Conservation (phyloP, 2,329 filamentous ascomycete genomes). For the Ceratocystis diversiconidia region DNA sequence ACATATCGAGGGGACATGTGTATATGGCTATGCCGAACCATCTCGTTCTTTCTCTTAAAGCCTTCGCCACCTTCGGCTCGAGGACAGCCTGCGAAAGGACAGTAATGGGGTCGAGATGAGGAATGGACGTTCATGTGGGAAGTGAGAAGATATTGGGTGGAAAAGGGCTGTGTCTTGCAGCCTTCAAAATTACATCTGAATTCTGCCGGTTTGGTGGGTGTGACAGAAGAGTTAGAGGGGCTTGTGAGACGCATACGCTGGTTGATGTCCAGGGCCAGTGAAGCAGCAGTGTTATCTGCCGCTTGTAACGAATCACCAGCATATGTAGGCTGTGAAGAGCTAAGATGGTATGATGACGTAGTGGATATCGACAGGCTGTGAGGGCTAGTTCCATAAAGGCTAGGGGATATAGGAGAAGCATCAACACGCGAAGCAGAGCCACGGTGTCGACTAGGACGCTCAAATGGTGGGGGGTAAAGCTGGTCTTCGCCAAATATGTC, state of each 20-base stretch:
- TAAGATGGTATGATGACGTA: slow-evolving; percentile 13
- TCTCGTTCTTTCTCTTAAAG: slow-evolving; percentile 60
- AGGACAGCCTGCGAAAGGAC: slow-evolving; percentile 46
- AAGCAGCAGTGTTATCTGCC: background rate
- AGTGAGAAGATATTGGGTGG: slow-evolving; percentile 63
- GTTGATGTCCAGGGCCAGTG: slow-evolving; percentile 5
- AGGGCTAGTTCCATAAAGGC: slow-evolving; percentile 13
- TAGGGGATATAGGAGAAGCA: slow-evolving; percentile 10
- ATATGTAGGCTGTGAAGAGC: slow-evolving; percentile 13
- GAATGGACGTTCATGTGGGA: slow-evolving; percentile 65
- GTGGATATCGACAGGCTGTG: slow-evolving; percentile 9
- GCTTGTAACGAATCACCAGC: background rate
- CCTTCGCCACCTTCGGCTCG: slow-evolving; percentile 50
- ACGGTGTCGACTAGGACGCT: slow-evolving; percentile 1
- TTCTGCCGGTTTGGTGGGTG: slow-evolving; percentile 6
- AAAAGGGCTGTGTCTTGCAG: slow-evolving; percentile 59
- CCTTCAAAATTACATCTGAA: slow-evolving; percentile 29
- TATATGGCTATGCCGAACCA: slow-evolving; percentile 68
- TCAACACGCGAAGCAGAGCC: slow-evolving; percentile 4
- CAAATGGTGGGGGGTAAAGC: background rate
- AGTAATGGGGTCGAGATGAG: slow-evolving; percentile 50
- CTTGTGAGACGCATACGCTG: slow-evolving; percentile 11
- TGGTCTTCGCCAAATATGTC: slow-evolving; percentile 10
- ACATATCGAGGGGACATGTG: slow-evolving; percentile 91
- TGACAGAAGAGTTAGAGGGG: slow-evolving; percentile 6